Conservation (phyloP, 2,329 filamentous ascomycete species). For the Cercospora citrullina region DNA sequence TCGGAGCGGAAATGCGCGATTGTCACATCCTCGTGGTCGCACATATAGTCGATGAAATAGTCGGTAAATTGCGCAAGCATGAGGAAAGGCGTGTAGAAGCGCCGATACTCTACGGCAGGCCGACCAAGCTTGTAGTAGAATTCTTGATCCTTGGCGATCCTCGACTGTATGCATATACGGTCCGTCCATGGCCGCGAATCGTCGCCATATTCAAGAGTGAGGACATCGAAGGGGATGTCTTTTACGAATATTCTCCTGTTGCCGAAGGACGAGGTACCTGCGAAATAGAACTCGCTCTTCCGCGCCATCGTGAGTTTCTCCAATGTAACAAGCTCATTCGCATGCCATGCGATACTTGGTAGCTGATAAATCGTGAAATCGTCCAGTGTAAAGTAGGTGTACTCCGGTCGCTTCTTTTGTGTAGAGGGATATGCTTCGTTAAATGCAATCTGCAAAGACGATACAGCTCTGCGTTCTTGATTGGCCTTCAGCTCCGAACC, state of each 20-base stretch:
- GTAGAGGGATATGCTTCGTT: neutral
- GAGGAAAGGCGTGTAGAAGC: constrained; percentile 63
- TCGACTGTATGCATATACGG: constrained; percentile 64
- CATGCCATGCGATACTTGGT: constrained; percentile 1
- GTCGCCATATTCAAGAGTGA: constrained; percentile 67
- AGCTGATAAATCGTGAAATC: constrained; percentile 26
- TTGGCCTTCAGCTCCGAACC: constrained; percentile 13
- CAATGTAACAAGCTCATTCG: constrained; percentile 20
- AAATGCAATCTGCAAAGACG: constrained; percentile 8
- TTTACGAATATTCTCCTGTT: constrained; percentile 53
- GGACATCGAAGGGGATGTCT: constrained; percentile 55
- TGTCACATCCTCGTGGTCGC: constrained; percentile 42
- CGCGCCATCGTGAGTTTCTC: constrained; percentile 20
- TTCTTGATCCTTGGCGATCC: constrained; percentile 10
- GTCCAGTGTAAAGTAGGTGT: constrained; percentile 20
- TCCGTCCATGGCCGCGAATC: constrained; percentile 41
- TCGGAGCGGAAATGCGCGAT: constrained; percentile 58
- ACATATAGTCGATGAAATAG: constrained; percentile 68
- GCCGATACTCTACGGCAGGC: constrained; percentile 61
- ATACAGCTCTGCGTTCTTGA: constrained; percentile 15
- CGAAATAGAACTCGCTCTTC: constrained; percentile 52
- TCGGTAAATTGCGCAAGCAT: constrained; percentile 73
- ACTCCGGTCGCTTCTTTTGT: constrained; percentile 12
- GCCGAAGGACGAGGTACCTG: constrained; percentile 59
- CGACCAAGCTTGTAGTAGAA: constrained; percentile 64